These are phyloP conservation scores for Puccinia horiana DNA, from an alignment of 1,284 basidiomycete genomes.

Conservation along the genomic window DNA sequence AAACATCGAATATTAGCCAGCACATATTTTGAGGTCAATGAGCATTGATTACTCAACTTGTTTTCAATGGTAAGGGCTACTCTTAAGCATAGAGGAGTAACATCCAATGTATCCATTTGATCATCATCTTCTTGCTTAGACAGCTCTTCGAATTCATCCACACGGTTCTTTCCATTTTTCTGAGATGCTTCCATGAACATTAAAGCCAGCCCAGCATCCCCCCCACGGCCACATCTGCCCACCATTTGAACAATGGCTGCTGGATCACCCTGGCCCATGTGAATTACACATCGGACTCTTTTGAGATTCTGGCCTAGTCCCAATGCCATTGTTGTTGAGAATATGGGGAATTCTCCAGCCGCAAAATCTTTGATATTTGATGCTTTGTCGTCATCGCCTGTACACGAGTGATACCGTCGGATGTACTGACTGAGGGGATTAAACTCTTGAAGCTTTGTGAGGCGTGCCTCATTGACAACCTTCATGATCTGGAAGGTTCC, in stretches of 20 bases:
- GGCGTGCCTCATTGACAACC: not conserved
- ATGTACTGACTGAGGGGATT: not conserved
- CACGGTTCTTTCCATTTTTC: not conserved
- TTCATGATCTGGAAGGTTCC: not conserved
- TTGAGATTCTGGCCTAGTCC: conserved; percentile 16
- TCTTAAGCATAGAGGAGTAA: not conserved
- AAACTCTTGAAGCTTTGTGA: not conserved
- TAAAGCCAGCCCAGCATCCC: not conserved
- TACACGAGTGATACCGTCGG: not conserved
- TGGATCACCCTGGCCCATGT: conserved; percentile 5
- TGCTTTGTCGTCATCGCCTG: not conserved
- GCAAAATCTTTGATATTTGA: not conserved
- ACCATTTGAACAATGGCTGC: conserved; percentile 10
- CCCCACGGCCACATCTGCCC: conserved; percentile 2
- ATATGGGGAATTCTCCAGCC: not conserved
- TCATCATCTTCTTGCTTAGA: not conserved
- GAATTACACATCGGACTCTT: conserved; percentile 1
- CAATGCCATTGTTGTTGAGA: conserved; percentile 17
- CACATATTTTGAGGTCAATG: too few relatives aligned
- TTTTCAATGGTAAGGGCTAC: not conserved
- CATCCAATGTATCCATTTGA: not conserved
- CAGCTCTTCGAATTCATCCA: not conserved
- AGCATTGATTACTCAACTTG: not conserved
- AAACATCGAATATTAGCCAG: not conserved
- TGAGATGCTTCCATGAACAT: not conserved